Base-by-base conservation (phyloP, 805 yeast species). In the Yarrowia deformans region DNA sequence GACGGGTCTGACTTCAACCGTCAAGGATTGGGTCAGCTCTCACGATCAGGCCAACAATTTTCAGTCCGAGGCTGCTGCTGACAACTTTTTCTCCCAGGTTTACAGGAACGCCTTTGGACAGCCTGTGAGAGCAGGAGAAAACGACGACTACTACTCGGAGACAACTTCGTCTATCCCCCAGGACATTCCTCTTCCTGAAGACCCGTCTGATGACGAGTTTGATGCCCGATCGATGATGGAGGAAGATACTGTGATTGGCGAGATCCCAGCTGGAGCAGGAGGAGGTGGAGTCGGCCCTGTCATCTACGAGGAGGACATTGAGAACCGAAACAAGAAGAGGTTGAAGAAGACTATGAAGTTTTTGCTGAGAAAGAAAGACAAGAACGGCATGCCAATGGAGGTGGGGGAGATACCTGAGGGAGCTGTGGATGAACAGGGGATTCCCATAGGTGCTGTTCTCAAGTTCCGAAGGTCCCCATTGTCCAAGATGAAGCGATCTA, bases 321-420 rank as follows among this genome's bases (percentile, higher is more conserved):
- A 63, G 29, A 63, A 63, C 32, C 56, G 39, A 1, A 48, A 63
- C 56, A 63, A 69, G 48, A 67, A 56, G 43, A 68, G 71, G 16
- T 56, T 72, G 60, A 61, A 69, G 35, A 71, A 70, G 50, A 70
- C 71, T 12, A 61, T 72, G 68, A 70, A 70, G 49, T 63, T 64
- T 14, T 8, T 70, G 40, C 58, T 70, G 8, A 52, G 46, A 60
- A 42, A 45, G 32, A 43, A 45, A 34, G 52, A n/a, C 12, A 34
- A 34, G 13, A 32, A 60, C 37, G 66, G 52, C 8, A 23, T 34
- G 42, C 12, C 66, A 8, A 42, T 45, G 13, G 37, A 16, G 2
- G 37, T 18, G 16, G 63, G 42, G 9, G 34, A 18, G 1, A 23
- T 23, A 2, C 40, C 50, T 18, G 66, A 43, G 6, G 32, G 42